Conservation (phyloP, 1,284 basidiomycete genomes). For the Mycosarcoma maydis region DNA sequence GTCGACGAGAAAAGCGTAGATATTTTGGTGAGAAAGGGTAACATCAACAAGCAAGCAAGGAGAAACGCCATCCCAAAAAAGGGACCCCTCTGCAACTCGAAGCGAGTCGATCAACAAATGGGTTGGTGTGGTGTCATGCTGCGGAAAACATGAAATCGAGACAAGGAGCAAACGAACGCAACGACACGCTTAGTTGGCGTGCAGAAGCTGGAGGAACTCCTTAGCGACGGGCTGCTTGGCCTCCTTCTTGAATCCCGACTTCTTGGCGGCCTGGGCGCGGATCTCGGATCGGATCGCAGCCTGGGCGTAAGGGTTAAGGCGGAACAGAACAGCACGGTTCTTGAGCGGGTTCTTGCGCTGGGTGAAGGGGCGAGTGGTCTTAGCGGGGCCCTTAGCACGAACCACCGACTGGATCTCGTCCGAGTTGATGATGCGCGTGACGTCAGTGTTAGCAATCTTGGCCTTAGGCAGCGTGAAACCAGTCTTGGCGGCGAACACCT, state of each 20-base stretch:
- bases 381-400: conserved; percentile 82
- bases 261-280: conserved; percentile 60
- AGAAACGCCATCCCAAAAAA: too few relatives aligned
- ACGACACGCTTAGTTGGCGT: conserved; percentile 42
- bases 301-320: conserved; percentile 97
- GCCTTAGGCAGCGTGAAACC: conserved; percentile 72
- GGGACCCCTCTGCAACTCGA: background rate
- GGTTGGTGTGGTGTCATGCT: conserved; percentile 17
- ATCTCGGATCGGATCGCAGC: conserved; percentile 62
- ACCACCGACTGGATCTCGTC: conserved; percentile 76
- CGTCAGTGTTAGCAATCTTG: conserved; percentile 97
- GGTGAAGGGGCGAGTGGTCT: conserved; percentile 92
- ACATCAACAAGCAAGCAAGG: conserved; percentile 2
- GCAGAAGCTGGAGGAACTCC: conserved; percentile 83
- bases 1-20: background rate
- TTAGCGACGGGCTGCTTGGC: conserved; percentile 75
- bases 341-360: conserved; percentile 96
- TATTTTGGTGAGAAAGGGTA: conserved; percentile 6
- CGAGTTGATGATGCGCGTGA: conserved; percentile 95
- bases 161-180: background rate
- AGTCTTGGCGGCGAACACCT: conserved; percentile 91
- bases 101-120: conserved; percentile 14
- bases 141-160: conserved; percentile 9
- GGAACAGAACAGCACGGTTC: conserved; percentile 97
- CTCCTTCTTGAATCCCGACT: conserved; percentile 61